Conservation (phyloP, 2,329 filamentous ascomycete genomes). For the Fusarium drepaniforme region DNA sequence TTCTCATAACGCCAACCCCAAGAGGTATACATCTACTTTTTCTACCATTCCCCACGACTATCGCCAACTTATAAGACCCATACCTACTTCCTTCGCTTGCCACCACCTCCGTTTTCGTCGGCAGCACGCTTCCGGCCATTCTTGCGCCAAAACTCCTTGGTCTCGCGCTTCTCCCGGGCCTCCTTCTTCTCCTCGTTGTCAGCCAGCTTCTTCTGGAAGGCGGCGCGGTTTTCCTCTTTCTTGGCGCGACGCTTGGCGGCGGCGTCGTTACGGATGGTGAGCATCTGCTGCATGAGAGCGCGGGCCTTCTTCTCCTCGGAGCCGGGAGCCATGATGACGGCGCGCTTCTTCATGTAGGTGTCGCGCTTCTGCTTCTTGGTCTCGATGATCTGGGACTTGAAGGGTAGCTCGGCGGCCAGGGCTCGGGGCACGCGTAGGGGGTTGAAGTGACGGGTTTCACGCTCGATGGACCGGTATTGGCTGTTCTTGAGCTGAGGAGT, state of each 20-base stretch:
- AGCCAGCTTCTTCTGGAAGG: constrained; percentile 85
- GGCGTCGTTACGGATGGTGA: constrained; percentile 91
- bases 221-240: constrained; percentile 87
- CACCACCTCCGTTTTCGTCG: constrained; percentile 55
- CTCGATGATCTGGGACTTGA: constrained; percentile 88
- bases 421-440: constrained; percentile 81
- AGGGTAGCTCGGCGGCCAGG: constrained; percentile 87
- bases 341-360: constrained; percentile 96
- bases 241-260: constrained; percentile 83
- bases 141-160: constrained; percentile 90
- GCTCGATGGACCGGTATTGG: constrained; percentile 80
- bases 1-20: constrained; percentile 42
- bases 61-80: background rate
- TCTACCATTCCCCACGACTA: constrained; percentile 9
- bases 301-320: constrained; percentile 92
- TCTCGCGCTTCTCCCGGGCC: constrained; percentile 89
- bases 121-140: constrained; percentile 80
- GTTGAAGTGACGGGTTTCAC: constrained; percentile 81
- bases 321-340: constrained; percentile 82
- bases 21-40: constrained; percentile 40
- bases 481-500: constrained; percentile 88
- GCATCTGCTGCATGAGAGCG: constrained; percentile 91
- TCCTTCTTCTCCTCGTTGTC: constrained; percentile 87
- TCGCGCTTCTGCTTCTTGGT: constrained; percentile 83
- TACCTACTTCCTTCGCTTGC: constrained; percentile 50